These are phyloP conservation scores for Raffaelea ambrosiae DNA, from an alignment of 2,329 filamentous ascomycete species.

Conservation along the genomic window DNA sequence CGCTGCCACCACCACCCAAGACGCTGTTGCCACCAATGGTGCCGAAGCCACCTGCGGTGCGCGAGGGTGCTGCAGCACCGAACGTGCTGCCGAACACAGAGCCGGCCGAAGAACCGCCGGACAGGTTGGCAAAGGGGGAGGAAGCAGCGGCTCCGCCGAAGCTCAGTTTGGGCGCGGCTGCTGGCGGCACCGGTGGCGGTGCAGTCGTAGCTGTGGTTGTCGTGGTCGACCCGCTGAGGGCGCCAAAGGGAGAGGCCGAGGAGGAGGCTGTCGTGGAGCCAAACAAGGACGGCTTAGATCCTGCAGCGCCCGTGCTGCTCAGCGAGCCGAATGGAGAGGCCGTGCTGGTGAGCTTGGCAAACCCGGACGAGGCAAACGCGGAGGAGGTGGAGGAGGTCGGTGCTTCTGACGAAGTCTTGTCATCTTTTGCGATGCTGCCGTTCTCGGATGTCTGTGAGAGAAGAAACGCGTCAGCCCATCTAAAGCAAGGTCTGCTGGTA, in stretches of 20 bases:
- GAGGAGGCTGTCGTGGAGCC: conserved; percentile 35
- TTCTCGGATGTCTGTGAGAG: conserved; percentile 19
- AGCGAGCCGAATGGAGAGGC: conserved; percentile 57
- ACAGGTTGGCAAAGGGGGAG: conserved; percentile 37
- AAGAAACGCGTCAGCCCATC: not conserved
- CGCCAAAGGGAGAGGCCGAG: conserved; percentile 26
- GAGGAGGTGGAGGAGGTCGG: conserved; percentile 44
- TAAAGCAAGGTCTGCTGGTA: too few relatives aligned
- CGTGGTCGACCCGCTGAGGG: conserved; percentile 21
- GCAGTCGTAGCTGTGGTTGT: conserved; percentile 19
- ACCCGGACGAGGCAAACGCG: conserved; percentile 60
- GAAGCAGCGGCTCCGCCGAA: conserved; percentile 32
- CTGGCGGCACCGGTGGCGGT: conserved; percentile 19
- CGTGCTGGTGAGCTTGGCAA: conserved; percentile 56
- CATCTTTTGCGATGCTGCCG: not conserved
- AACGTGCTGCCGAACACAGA: conserved; percentile 15
- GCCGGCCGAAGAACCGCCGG: not conserved
- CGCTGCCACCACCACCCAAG: conserved; percentile 38
- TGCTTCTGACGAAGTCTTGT: conserved; percentile 11
- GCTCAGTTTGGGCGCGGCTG: conserved; percentile 35
- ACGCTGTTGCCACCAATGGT: too few relatives aligned
- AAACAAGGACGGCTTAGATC: conserved; percentile 40
- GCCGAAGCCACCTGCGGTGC: too few relatives aligned
- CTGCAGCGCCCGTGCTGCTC: conserved; percentile 32
- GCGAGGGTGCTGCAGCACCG: conserved; percentile 9